phyloP scores from a whole-genome alignment of 1,284 basidiomycete genomes.

The Ceratobasidium sp. region DNA sequence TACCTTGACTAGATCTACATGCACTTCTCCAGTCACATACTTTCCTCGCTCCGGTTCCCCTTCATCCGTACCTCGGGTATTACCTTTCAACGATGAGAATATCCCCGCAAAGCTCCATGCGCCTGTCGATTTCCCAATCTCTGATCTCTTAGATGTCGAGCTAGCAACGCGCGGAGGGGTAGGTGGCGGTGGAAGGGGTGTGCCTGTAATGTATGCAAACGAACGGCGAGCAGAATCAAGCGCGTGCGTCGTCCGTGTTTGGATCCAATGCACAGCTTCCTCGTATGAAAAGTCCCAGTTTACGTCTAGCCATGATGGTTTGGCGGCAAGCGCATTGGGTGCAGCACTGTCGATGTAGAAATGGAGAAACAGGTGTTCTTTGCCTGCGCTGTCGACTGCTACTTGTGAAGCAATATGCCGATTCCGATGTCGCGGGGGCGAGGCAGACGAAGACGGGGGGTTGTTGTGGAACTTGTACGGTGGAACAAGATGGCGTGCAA shows the following conservation, averaged over 20 bases:
- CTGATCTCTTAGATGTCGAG: constrained; percentile 44
- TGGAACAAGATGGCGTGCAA: constrained; percentile 67
- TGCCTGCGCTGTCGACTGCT: constrained; percentile 69
- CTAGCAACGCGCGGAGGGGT: constrained; percentile 22
- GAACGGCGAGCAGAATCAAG: constrained; percentile 48
- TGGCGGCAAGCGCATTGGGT: background rate
- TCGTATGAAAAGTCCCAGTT: constrained; percentile 33
- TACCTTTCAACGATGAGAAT: constrained; percentile 68
- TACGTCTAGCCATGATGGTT: constrained; percentile 18
- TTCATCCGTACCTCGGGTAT: constrained; percentile 40
- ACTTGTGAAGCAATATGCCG: constrained; percentile 78
- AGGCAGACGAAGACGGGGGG: constrained; percentile 70
- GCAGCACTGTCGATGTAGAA: constrained; percentile 64
- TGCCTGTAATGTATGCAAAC: constrained; percentile 74
- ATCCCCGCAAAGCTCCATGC: constrained; percentile 67
- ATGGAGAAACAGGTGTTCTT: constrained; percentile 80
- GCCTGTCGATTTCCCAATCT: constrained; percentile 50
- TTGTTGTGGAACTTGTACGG: constrained; percentile 78
- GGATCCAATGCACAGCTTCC: constrained; percentile 31
- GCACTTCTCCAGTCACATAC: constrained; percentile 79
- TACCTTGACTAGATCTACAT: constrained; percentile 77
- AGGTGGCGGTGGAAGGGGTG: constrained; percentile 49
- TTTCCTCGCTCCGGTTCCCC: constrained; percentile 51
- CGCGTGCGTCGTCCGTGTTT: constrained; percentile 8
- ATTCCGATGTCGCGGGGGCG: constrained; percentile 78